Conservation (phyloP, 345 rosid species). For the Erodium maritimum region DNA sequence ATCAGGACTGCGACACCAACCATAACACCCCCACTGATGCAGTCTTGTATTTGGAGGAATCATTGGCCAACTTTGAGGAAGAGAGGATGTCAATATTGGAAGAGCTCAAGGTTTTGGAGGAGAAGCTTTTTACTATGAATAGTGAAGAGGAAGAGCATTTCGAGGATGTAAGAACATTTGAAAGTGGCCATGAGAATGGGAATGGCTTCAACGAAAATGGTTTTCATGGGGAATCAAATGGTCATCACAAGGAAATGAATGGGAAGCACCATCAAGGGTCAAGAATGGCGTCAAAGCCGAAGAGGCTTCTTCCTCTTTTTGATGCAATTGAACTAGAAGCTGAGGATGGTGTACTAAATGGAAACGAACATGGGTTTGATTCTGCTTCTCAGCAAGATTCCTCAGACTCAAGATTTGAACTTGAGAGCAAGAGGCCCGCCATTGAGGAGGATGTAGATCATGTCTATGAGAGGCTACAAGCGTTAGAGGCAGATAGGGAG, state of each 20-base stretch:
- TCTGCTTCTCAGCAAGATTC: conserved; percentile 6
- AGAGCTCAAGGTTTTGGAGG: conserved; percentile 82
- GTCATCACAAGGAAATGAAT: conserved; percentile 37
- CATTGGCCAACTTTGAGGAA: conserved; percentile 62
- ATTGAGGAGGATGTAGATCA: conserved; percentile 77
- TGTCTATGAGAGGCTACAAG: conserved; percentile 78
- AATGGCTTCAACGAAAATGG: conserved; percentile 17
- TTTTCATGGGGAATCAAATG: conserved; percentile 26
- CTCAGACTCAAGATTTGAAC: conserved; percentile 8
- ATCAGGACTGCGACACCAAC: conserved; percentile 16
- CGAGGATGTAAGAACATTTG: conserved; percentile 34
- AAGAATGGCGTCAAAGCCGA: conserved; percentile 42
- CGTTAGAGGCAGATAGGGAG: conserved; percentile 90
- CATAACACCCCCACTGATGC: conserved; percentile 63
- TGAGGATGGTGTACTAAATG: conserved; percentile 29
- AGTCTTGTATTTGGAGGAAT: conserved; percentile 62
- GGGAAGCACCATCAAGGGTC: conserved; percentile 30
- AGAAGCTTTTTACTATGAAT: conserved; percentile 45
- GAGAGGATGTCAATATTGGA: conserved; percentile 80
- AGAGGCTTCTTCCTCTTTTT: conserved; percentile 83
- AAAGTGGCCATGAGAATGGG: conserved; percentile 29
- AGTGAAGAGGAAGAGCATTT: conserved; percentile 43
- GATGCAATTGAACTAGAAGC: conserved; percentile 52
- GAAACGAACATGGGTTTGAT: conserved; percentile 21
- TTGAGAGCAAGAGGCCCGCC: conserved; percentile 19